A percentile compares a stretch with the other conserved stretches of the same genome.
These are phyloP conservation scores for Suillus weaverae DNA, from an alignment of 768 basidiomycete genomes.

Conservation along the genomic window DNA sequence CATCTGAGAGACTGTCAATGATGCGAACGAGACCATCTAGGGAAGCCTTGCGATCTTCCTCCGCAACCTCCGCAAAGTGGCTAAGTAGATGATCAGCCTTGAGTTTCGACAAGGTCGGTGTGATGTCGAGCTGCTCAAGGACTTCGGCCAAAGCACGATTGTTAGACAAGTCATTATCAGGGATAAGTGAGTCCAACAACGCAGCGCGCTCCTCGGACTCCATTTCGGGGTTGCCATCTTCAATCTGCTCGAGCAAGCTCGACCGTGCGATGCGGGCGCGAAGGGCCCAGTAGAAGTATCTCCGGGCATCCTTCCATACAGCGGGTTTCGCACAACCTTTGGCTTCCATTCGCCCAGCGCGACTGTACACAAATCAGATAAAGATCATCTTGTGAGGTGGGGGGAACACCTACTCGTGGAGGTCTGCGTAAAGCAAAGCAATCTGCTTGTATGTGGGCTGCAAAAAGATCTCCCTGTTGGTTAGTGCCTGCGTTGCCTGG, in stretches of 20 bases:
- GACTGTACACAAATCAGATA: constrained; percentile 47
- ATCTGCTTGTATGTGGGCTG: constrained; percentile 93
- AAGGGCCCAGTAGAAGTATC: constrained; percentile 92
- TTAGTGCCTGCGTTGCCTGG: constrained; percentile 64
- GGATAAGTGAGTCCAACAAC: constrained; percentile 62
- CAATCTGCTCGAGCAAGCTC: constrained; percentile 58
- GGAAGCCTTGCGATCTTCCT: constrained; percentile 76
- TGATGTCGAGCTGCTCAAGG: constrained; percentile 71
- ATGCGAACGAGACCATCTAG: constrained; percentile 72
- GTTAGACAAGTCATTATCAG: constrained; percentile 50
- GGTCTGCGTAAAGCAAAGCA: constrained; percentile 91
- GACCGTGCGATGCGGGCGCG: constrained; percentile 79
- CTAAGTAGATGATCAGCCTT: constrained; percentile 69
- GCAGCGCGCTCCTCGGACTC: constrained; percentile 64
- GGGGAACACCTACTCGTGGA: constrained; percentile 76
- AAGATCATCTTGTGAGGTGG: constrained; percentile 4
- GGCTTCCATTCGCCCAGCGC: constrained; percentile 94
- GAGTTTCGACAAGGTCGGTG: constrained; percentile 60
- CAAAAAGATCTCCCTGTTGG: constrained; percentile 75
- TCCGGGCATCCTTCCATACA: constrained; percentile 86
- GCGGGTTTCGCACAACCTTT: constrained; percentile 90
- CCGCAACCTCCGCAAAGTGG: constrained; percentile 63
- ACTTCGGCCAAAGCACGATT: constrained; percentile 60
- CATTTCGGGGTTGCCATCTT: constrained; percentile 71
- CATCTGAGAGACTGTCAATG: constrained; percentile 69